A percentile compares a stretch with the other conserved stretches of the same genome.
phyloP scores from a whole-genome alignment of 2,329 filamentous ascomycete species.

The Stagonosporopsis chrysanthemi region DNA sequence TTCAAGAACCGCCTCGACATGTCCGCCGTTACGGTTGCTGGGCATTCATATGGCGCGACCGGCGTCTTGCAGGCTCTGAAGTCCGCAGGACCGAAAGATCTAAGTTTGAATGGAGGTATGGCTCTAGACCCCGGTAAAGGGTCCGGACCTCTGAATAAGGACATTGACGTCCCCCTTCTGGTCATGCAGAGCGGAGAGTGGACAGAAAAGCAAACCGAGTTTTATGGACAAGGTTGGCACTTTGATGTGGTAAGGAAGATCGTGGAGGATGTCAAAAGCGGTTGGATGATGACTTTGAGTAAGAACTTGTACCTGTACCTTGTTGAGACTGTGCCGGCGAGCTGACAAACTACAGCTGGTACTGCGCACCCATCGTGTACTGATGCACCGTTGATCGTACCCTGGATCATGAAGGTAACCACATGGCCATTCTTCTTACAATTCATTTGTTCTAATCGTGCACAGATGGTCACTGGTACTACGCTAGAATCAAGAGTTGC shows the following conservation, averaged over 20 bases:
- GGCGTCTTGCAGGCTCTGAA: conserved; percentile 68
- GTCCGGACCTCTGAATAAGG: conserved; percentile 67
- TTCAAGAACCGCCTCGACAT: conserved; percentile 65
- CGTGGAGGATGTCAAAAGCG: conserved; percentile 57
- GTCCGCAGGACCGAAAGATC: conserved; percentile 52
- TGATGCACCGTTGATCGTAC: conserved; percentile 71
- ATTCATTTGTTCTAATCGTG: not conserved
- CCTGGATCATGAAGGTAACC: conserved; percentile 60
- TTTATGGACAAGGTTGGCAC: conserved; percentile 67
- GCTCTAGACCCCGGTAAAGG: conserved; percentile 72
- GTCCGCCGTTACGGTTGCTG: conserved; percentile 63
- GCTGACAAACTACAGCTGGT: conserved; percentile 29
- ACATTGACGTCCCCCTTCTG: conserved; percentile 65
- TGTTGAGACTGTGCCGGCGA: not conserved
- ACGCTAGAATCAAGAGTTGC: conserved; percentile 65
- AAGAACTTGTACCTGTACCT: conserved; percentile 20
- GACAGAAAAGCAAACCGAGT: conserved; percentile 64
- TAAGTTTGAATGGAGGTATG: conserved; percentile 64
- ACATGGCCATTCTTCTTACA: not conserved
- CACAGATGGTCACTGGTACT: conserved; percentile 64
- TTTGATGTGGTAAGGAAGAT: conserved; percentile 69
- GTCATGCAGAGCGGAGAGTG: conserved; percentile 71
- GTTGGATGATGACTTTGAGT: conserved; percentile 56
- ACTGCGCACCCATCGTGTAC: conserved; percentile 69
- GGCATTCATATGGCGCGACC: conserved; percentile 73